Evolutionary conservation across 139 green algal species (phyloP).

Genomic region (Picochlorum costavermella): DNA sequence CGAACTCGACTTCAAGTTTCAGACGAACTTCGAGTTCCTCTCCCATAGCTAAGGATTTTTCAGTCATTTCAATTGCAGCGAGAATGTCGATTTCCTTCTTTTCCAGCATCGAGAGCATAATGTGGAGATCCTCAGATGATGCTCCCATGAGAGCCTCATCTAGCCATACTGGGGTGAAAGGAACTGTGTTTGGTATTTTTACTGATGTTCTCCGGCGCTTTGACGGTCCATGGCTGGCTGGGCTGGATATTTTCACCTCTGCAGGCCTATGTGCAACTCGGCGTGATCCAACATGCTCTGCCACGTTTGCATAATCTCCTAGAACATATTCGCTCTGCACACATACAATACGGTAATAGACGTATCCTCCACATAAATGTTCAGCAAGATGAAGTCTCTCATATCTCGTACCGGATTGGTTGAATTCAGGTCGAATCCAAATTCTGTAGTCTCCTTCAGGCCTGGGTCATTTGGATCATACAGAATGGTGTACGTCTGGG

Average conservation of each 20-base stretch:
- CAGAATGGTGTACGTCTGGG: slow-evolving; percentile 19
- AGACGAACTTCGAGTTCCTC: slow-evolving; percentile 17
- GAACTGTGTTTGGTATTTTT: slow-evolving; percentile 1
- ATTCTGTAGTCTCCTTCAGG: slow-evolving; percentile 18
- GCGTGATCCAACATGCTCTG: slow-evolving; percentile 16
- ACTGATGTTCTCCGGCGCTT: slow-evolving; percentile 3
- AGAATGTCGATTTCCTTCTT: slow-evolving; percentile 7
- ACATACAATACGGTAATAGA: neutral
- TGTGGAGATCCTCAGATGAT: slow-evolving; percentile 2
- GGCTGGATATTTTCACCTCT: neutral
- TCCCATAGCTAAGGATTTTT: slow-evolving; percentile 6
- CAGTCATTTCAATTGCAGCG: neutral
- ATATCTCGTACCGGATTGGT: slow-evolving; percentile 4
- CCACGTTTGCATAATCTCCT: slow-evolving; percentile 21
- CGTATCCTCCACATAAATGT: neutral
- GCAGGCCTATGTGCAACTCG: slow-evolving; percentile 9
- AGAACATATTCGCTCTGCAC: slow-evolving; percentile 23
- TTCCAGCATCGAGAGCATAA: slow-evolving; percentile 9
- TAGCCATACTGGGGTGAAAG: neutral
- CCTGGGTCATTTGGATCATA: slow-evolving; percentile 33
- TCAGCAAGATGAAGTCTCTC: neutral
- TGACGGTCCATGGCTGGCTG: neutral
- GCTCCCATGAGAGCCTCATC: slow-evolving; percentile 2
- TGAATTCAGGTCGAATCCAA: slow-evolving; percentile 14
- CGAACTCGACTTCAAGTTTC: slow-evolving; percentile 17